Evolutionary conservation across 2,329 filamentous ascomycete species (phyloP).

Genomic region (Fusarium anthophilum): DNA sequence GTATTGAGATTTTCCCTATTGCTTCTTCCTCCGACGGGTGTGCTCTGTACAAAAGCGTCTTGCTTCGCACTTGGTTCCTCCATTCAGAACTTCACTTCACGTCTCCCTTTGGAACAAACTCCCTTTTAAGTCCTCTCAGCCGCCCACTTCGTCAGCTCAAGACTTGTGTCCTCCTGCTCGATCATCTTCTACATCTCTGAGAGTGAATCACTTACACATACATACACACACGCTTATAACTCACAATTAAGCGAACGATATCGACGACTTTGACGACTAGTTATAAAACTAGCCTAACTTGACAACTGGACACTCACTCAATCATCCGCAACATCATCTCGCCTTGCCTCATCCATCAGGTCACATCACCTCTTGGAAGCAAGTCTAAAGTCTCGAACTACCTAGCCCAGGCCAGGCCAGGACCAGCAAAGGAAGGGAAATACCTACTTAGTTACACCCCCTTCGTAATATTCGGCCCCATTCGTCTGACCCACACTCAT

Average conservation of each 20-base stretch:
- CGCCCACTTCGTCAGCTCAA: neutral
- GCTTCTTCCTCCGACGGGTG: slow-evolving; percentile 13
- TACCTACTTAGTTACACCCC: slow-evolving; percentile 9
- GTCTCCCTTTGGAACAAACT: slow-evolving; percentile 33
- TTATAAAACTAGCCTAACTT: slow-evolving; percentile 8
- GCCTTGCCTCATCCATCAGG: slow-evolving; percentile 29
- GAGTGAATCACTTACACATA: slow-evolving; percentile 36
- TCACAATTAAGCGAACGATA: slow-evolving; percentile 26
- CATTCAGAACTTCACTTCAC: slow-evolving; percentile 28
- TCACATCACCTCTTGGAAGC: slow-evolving; percentile 22
- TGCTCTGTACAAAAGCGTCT: slow-evolving; percentile 39
- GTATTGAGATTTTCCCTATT: slow-evolving; percentile 24
- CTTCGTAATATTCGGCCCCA: slow-evolving; percentile 34
- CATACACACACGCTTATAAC: slow-evolving; percentile 15
- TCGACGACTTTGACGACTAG: slow-evolving; percentile 18
- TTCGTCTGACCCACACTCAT: slow-evolving; percentile 42
- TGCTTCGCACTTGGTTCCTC: slow-evolving; percentile 35
- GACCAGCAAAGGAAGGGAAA: slow-evolving; percentile 9
- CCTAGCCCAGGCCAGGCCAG: slow-evolving; percentile 1
- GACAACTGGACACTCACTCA: neutral
- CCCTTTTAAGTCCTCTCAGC: slow-evolving; percentile 19
- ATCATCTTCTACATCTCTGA: neutral
- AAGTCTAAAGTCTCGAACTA: slow-evolving; percentile 3
- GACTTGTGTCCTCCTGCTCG: neutral
- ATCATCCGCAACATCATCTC: slow-evolving; percentile 1